Conservation (phyloP, 768 basidiomycete species). For the Mycena filopes region DNA sequence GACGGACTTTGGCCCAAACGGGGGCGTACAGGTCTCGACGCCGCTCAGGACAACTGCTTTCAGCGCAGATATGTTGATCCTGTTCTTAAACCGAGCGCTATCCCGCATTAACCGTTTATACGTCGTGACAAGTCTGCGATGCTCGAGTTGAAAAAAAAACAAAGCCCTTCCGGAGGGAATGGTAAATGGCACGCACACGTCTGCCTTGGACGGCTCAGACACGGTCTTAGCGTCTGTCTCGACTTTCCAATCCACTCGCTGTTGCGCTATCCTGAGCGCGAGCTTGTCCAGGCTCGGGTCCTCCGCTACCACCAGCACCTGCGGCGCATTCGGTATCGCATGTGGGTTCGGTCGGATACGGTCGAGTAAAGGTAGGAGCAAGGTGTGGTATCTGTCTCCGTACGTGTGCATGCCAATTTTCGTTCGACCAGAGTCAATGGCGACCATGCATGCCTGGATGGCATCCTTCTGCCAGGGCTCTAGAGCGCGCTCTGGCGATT, state of each 20-base stretch:
- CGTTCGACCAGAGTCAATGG: conserved; percentile 1
- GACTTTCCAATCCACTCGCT: neutral
- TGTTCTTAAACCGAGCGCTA: neutral
- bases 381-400: neutral
- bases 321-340: neutral
- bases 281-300: neutral
- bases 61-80: neutral
- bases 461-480: conserved; percentile 16
- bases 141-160: neutral
- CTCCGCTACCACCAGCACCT: conserved; percentile 1
- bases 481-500: no score
- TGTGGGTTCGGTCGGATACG: neutral
- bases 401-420: conserved; percentile 11
- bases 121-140: conserved; percentile 1
- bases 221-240: neutral
- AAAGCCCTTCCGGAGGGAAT: neutral
- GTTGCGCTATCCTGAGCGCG: neutral
- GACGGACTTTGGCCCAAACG: neutral
- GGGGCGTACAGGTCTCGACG: neutral
- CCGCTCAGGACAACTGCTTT: conserved; percentile 15
- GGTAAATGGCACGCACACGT: conserved; percentile 1
- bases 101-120: neutral
- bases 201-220: neutral
- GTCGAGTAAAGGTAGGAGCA: neutral
- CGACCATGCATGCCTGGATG: conserved; percentile 3